These are phyloP conservation scores for Leucocoprinus birnbaumii DNA, from an alignment of 768 basidiomycete genomes.

Conservation along the genomic window DNA sequence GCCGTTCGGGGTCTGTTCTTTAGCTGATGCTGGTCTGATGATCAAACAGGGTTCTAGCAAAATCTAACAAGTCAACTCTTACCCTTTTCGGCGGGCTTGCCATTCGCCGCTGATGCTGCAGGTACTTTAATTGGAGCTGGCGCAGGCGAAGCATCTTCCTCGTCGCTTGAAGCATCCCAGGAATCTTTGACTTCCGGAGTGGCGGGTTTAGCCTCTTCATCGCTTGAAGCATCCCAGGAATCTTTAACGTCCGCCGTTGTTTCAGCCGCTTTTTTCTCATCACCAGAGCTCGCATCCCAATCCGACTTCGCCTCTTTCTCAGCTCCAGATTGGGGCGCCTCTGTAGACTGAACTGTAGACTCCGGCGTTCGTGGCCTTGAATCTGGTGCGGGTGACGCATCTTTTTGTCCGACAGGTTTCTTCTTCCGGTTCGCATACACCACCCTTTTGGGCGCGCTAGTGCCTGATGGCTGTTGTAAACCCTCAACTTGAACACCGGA, in stretches of 20 bases:
- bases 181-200: constrained; percentile 34
- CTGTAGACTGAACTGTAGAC: constrained; percentile 23
- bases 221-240: constrained; percentile 50
- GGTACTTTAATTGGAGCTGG: constrained; percentile 16
- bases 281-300: constrained; percentile 75
- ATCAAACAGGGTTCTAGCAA: not conserved
- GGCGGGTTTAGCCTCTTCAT: constrained; percentile 26
- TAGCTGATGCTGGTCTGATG: constrained; percentile 15
- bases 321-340: constrained; percentile 26
- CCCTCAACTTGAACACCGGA: constrained; percentile 91
- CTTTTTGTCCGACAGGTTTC: constrained; percentile 53
- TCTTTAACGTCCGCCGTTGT: constrained; percentile 30
- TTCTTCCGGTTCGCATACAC: constrained; percentile 85
- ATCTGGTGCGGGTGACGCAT: constrained; percentile 49
- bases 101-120: not conserved
- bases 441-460: constrained; percentile 61
- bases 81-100: constrained; percentile 9
- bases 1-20: constrained; percentile 22
- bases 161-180: constrained; percentile 52
- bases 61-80: not conserved
- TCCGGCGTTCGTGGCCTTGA: constrained; percentile 55
- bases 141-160: constrained; percentile 28
- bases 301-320: constrained; percentile 31
- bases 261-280: constrained; percentile 33
- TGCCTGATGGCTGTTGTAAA: constrained; percentile 56